phyloP scores from a whole-genome alignment of 225 moss, liverwort and hornwort genomes.

The Takakia lepidozioides region DNA sequence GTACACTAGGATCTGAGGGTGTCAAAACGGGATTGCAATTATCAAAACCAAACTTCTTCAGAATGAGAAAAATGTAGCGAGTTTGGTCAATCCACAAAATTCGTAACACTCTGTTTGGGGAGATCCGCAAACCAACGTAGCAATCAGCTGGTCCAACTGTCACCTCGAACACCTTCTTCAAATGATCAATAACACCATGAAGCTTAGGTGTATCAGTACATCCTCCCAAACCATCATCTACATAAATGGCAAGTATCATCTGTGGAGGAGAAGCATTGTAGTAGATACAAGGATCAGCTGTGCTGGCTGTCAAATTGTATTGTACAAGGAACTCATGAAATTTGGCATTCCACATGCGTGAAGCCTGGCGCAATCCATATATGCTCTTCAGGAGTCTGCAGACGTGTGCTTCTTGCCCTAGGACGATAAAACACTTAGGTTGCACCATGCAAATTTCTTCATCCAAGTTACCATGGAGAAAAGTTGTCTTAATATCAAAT shows the following conservation, averaged over 20 bases:
- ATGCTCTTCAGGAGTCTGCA: no score
- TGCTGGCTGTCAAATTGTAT: background rate
- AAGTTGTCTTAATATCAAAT: background rate
- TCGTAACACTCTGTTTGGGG: background rate
- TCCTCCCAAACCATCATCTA: background rate
- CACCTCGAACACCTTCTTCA: background rate
- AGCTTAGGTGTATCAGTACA: background rate
- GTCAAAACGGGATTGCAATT: background rate
- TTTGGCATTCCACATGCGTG: background rate
- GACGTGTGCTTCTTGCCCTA: background rate
- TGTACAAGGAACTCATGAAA: background rate
- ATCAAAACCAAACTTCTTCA: background rate
- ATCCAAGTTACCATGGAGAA: background rate
- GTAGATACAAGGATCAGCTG: background rate
- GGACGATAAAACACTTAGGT: background rate
- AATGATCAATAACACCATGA: background rate
- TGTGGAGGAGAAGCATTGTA: no score
- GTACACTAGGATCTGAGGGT: background rate
- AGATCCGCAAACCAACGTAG: background rate
- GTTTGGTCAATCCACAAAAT: background rate
- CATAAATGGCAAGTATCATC: background rate
- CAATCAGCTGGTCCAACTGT: background rate
- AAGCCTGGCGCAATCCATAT: background rate
- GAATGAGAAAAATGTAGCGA: background rate
- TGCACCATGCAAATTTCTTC: conserved; percentile 1